Percentiles rank a stretch among this genome's conserved stretches.
phyloP scores from a whole-genome alignment of 2,329 filamentous ascomycete species.

The Arthrinium puccinioides region DNA sequence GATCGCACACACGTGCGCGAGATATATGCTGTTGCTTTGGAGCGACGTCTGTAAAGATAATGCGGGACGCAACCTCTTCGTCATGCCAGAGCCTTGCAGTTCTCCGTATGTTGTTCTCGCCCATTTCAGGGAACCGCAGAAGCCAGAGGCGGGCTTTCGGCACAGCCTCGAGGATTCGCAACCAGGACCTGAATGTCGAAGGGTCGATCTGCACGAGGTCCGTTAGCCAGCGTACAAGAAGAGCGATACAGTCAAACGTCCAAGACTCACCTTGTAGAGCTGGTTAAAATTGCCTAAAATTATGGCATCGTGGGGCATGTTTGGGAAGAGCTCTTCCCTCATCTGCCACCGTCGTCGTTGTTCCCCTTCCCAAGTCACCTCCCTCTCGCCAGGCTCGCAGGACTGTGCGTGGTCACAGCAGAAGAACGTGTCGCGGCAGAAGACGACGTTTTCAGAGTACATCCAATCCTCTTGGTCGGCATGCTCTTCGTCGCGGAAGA shows the following conservation, averaged over 20 bases:
- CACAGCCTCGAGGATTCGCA: conserved; percentile 78
- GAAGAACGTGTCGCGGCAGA: conserved; percentile 91
- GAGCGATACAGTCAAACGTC: too few relatives aligned
- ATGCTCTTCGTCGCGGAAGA: conserved; percentile 58
- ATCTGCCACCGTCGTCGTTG: conserved; percentile 79
- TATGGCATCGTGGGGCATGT: conserved; percentile 71
- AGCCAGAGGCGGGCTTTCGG: conserved; percentile 92
- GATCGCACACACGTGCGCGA: conserved; percentile 81
- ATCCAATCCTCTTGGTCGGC: conserved; percentile 75
- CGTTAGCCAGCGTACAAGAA: conserved; percentile 10
- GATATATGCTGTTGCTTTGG: conserved; percentile 93
- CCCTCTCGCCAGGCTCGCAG: conserved; percentile 61
- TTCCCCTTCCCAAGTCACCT: conserved; percentile 76
- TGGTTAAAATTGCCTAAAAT: conserved; percentile 99
- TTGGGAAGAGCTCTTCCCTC: conserved; percentile 86
- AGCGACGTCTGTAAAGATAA: conserved; percentile 94
- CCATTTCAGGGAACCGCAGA: conserved; percentile 90
- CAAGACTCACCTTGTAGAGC: conserved; percentile 83
- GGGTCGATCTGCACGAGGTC: conserved; percentile 70
- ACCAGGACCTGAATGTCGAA: conserved; percentile 90
- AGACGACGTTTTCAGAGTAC: conserved; percentile 95
- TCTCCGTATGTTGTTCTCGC: conserved; percentile 74
- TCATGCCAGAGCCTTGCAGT: conserved; percentile 83
- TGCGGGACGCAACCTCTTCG: conserved; percentile 72
- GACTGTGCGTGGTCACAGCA: conserved; percentile 96